A percentile compares a stretch with the other conserved stretches of the same genome.
Evolutionary conservation across 352 stramenopile genomes (phyloP).

Genomic region (Globisporangium yorkense): DNA sequence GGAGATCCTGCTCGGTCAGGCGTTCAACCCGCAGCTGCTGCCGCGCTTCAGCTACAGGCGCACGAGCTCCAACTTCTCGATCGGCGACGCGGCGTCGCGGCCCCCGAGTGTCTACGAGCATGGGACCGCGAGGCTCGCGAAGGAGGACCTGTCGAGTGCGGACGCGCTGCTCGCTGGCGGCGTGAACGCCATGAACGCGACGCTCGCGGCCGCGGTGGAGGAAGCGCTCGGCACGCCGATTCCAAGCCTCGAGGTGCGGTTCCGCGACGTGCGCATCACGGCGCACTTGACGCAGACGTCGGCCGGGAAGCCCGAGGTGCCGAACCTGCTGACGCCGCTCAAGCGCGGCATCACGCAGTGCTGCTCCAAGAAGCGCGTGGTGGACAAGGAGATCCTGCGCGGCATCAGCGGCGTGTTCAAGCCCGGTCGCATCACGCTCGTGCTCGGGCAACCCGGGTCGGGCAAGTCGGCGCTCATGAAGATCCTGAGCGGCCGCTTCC

Average conservation of each 20-base stretch:
- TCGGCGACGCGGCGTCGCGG: conserved; percentile 1
- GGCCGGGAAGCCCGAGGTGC: conserved; percentile 11
- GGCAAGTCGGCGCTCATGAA: conserved; percentile 43
- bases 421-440: conserved; percentile 15
- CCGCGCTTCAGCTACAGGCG: conserved; percentile 29
- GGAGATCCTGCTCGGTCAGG: conserved; percentile 5
- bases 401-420: conserved; percentile 21
- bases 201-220: conserved; percentile 34
- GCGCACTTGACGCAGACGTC: conserved; percentile 15
- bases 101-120: conserved; percentile 6
- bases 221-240: conserved; percentile 31
- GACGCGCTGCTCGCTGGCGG: conserved; percentile 40
- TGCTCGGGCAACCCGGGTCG: conserved; percentile 21
- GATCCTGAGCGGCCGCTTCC: conserved; percentile 36
- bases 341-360: conserved; percentile 5
- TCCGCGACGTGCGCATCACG: conserved; percentile 40
- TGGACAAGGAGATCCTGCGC: conserved; percentile 23
- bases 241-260: conserved; percentile 46
- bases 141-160: conserved; percentile 29
- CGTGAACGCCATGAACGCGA: conserved; percentile 47
- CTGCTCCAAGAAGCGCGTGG: conserved; percentile 14
- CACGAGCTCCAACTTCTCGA: conserved; percentile 11
- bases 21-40: conserved; percentile 14
- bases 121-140: conserved; percentile 10
- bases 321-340: conserved; percentile 18